Evolutionary conservation across 495 filamentous ascomycete genomes (phyloP).

Genomic region (Lasiosphaeriaceae sp.): DNA sequence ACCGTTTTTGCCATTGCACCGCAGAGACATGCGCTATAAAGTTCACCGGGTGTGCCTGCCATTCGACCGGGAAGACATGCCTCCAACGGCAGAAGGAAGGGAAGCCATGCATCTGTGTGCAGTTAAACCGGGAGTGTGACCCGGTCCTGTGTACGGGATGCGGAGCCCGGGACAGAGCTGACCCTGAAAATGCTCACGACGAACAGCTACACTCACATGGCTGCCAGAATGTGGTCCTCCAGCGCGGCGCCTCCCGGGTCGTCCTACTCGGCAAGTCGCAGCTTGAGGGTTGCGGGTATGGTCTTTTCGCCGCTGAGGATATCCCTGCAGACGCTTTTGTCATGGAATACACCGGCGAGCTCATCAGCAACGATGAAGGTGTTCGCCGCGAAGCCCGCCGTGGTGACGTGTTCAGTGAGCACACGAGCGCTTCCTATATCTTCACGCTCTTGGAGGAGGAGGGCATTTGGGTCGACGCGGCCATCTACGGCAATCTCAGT

Average conservation of each 20-base stretch:
- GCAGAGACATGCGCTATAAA: slow-evolving; percentile 54
- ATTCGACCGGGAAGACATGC: slow-evolving; percentile 49
- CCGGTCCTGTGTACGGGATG: slow-evolving; percentile 63
- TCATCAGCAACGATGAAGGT: slow-evolving; percentile 60
- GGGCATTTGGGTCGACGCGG: slow-evolving; percentile 49
- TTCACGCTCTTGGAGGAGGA: slow-evolving; percentile 59
- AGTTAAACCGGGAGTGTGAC: slow-evolving; percentile 67
- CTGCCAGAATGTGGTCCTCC: slow-evolving; percentile 61
- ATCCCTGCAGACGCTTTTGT: slow-evolving; percentile 58
- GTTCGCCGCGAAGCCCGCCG: slow-evolving; percentile 53
- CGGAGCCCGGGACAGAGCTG: slow-evolving; percentile 57
- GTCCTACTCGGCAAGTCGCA: slow-evolving; percentile 60
- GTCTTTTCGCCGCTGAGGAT: slow-evolving; percentile 60
- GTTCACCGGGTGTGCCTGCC: slow-evolving; percentile 64
- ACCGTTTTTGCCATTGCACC: slow-evolving; percentile 62
- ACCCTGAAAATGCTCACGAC: slow-evolving; percentile 56
- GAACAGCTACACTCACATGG: slow-evolving; percentile 44
- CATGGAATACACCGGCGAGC: slow-evolving; percentile 70
- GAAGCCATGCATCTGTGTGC: slow-evolving; percentile 53
- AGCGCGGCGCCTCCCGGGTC: slow-evolving; percentile 55
- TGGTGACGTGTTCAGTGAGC: slow-evolving; percentile 60
- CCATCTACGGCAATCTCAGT: slow-evolving; percentile 50
- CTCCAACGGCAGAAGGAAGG: slow-evolving; percentile 42
- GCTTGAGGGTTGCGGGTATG: slow-evolving; percentile 57
- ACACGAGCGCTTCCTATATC: slow-evolving; percentile 57